Conservation (phyloP, 1,284 basidiomycete genomes). For the Boletus holoroseus region DNA sequence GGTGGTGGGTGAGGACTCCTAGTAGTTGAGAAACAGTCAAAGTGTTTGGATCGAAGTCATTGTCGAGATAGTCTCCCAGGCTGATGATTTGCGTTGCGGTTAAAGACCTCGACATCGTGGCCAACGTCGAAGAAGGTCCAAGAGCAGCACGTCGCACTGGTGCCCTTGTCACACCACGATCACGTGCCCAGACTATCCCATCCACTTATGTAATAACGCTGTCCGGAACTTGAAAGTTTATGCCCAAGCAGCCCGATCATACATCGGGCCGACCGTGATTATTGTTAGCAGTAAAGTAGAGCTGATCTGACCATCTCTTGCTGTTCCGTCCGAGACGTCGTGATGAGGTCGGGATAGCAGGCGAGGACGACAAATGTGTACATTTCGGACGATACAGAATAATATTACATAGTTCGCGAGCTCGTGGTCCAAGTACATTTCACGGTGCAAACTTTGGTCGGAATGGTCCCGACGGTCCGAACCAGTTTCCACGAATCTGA, state of each 20-base stretch:
- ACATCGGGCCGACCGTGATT: constrained; percentile 6
- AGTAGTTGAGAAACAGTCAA: constrained; percentile 81
- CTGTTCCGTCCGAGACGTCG: constrained; percentile 20
- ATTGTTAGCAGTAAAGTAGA: constrained; percentile 4
- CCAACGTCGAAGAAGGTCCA: constrained; percentile 17
- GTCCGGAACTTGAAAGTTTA: neutral
- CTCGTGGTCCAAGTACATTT: constrained; percentile 1
- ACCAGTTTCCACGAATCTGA: constrained; percentile 66
- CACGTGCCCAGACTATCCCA: constrained; percentile 15
- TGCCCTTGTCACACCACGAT: constrained; percentile 10
- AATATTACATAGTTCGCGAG: neutral
- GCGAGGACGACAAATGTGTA: constrained; percentile 11
- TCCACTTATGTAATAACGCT: constrained; percentile 10
- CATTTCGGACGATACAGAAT: neutral
- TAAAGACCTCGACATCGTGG: constrained; percentile 57
- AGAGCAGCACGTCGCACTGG: neutral
- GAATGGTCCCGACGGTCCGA: constrained; percentile 49
- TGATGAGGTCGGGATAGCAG: neutral
- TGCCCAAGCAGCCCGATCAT: neutral
- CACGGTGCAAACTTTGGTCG: constrained; percentile 41
- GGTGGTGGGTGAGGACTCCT: constrained; percentile 78
- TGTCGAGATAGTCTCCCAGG: constrained; percentile 75
- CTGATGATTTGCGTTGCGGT: constrained; percentile 68
- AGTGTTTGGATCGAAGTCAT: constrained; percentile 74
- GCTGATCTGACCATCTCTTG: neutral